Base-by-base conservation (phyloP, 1,284 basidiomycete species). In the Trichosporon sp. region DNA sequence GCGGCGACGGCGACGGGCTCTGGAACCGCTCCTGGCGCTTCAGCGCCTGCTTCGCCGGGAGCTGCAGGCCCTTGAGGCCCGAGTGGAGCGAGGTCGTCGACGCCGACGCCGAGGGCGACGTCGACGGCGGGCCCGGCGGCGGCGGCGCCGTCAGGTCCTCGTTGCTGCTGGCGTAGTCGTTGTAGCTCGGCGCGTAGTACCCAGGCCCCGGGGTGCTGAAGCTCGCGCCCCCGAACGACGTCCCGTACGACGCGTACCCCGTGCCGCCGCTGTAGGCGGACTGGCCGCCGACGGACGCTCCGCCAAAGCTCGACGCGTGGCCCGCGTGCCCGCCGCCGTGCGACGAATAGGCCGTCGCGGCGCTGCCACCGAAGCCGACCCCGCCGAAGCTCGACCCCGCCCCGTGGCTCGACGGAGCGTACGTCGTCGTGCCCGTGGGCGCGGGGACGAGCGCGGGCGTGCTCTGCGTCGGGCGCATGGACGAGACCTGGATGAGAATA, bases 401-500 rank as follows among this genome's bases (percentile, higher is more conserved):
- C 15, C 27, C 56, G 18, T n/a, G 47, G 21, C 27, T 32, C 1
- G 65, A 21, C 13, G 51, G 13, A 2, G 32, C 34, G 27, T 35
- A 27, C 11, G 29, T 34, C 7, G 21, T 32, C 6, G 31, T 13
- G n/a, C 29, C 56, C 23, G 29, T 62, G 34, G 21, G 32, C 5
- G 34, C 47, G n/a, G 29, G 56, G 2, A 60, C 56, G 2, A 38
- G 35, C 13, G 63, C 72, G 0, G 76, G 73, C 3, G 78, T 77
- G 2, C 70, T 65, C 15, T 68, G 70, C 1, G 74, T 73, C 4
- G 81, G 80, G 31, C 79, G 75, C 25, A 82, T 70, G 8, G 75
- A 78, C 9, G 79, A 79, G 3, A 84, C 83, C 68, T 82, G 80
- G 25, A 85, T 77, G 62, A 84, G 70, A 47, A 84, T 84, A 1